Percentiles rank a stretch among this genome's conserved stretches.
Conservation (phyloP, 2,329 filamentous ascomycete genomes). For the Trichoderma afroharzianum region DNA sequence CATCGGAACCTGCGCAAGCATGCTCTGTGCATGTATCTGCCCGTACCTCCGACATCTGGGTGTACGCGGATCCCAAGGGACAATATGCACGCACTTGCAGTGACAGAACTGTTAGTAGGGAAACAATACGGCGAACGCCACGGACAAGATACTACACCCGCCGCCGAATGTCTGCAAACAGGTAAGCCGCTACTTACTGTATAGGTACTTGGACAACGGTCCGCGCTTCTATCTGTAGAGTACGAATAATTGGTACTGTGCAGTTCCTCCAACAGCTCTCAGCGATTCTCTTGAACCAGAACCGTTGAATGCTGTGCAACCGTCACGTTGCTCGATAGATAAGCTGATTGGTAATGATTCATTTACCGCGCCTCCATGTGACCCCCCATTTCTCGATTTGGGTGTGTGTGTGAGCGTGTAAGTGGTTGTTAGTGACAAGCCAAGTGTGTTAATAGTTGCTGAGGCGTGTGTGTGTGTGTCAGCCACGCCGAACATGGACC, state of each 20-base stretch:
- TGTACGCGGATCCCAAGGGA: not conserved
- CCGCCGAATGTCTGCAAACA: not conserved
- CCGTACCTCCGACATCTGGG: not conserved
- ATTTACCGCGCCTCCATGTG: slow-evolving; percentile 5
- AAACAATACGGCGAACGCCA: not conserved
- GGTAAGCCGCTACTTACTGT: not conserved
- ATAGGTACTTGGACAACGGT: not conserved
- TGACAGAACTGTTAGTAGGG: not conserved
- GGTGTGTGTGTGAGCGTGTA: slow-evolving; percentile 6
- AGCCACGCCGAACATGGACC: slow-evolving; percentile 3
- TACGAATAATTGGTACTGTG: not conserved
- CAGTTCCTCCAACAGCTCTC: not conserved
- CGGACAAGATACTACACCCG: not conserved
- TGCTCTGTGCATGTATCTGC: not conserved
- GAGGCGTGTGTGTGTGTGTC: not conserved
- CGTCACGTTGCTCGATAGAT: slow-evolving; percentile 13
- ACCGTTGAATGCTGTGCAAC: not conserved
- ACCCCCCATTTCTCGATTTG: not conserved
- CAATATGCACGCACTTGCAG: not conserved
- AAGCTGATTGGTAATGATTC: slow-evolving; percentile 15
- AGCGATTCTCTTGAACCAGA: not conserved
- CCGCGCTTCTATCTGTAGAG: not conserved
- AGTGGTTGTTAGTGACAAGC: slow-evolving; percentile 2
- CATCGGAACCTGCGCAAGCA: not conserved
- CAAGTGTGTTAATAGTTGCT: not conserved